Evolutionary conservation across 2,329 filamentous ascomycete genomes (phyloP).

Genomic region (Diaporthe capsici): DNA sequence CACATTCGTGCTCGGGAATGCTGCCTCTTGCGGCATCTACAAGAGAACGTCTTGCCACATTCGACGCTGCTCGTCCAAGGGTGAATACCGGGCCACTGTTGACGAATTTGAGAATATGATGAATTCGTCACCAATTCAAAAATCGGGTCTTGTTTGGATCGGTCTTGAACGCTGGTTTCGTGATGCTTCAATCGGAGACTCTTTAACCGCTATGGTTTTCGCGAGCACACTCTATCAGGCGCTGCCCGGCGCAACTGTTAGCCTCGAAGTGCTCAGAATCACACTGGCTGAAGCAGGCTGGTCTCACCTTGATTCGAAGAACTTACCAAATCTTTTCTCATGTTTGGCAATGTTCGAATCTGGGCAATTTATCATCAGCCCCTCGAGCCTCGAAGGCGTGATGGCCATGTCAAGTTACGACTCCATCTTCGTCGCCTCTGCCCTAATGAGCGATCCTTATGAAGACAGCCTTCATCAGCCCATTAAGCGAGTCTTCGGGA

Average conservation of each 20-base stretch:
- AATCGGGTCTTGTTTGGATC: no score
- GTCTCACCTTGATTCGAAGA: neutral
- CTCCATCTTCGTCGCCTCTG: neutral
- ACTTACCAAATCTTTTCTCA: neutral
- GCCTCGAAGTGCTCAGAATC: neutral
- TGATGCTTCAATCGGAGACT: neutral
- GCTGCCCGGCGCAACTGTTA: neutral
- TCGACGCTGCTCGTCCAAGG: no score
- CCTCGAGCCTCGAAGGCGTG: neutral
- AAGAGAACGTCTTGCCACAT: no score
- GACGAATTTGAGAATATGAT: no score
- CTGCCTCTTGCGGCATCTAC: no score
- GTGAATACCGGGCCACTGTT: no score
- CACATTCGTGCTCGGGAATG: no score
- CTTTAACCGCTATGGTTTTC: neutral
- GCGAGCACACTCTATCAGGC: neutral
- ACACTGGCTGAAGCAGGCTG: neutral
- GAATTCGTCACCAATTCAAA: no score
- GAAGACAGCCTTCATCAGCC: neutral
- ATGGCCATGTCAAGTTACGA: neutral
- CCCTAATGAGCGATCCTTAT: neutral
- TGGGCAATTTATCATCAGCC: neutral
- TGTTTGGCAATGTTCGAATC: neutral
- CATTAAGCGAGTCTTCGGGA: neutral
- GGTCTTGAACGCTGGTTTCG: no score